Evolutionary conservation across 345 rosid genomes (phyloP).

Genomic region (Trapa bicornis): DNA sequence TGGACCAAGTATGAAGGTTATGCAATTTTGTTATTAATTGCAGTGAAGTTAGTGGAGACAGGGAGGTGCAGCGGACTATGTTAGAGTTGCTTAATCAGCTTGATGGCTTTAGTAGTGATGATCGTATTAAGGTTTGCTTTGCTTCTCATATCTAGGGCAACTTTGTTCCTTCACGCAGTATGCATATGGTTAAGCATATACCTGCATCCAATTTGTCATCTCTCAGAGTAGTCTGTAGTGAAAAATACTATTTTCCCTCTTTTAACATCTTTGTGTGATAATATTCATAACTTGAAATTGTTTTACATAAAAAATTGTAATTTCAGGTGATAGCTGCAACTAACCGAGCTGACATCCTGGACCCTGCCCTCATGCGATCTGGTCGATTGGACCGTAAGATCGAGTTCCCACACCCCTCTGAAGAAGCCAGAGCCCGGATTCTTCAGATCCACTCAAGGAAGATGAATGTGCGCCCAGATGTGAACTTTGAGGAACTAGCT

Average conservation of each 20-base stretch:
- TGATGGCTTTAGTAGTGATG: conserved; percentile 98
- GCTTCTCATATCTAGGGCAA: background rate
- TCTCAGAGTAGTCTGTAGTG: no score
- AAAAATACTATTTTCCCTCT: no score
- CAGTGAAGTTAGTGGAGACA: conserved; percentile 99
- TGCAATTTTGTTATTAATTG: conserved; percentile 2
- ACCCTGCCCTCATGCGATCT: conserved; percentile 99
- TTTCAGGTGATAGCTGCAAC: conserved; percentile 88
- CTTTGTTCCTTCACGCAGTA: no score
- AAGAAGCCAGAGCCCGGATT: conserved; percentile 98
- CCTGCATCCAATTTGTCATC: no score
- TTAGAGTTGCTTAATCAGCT: conserved; percentile 95
- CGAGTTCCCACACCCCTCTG: conserved; percentile 94
- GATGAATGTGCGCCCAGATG: conserved; percentile 95
- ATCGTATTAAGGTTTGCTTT: conserved; percentile 66
- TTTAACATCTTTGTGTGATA: no score
- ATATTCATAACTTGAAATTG: no score
- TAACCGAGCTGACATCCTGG: conserved; percentile 95
- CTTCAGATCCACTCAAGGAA: conserved; percentile 51
- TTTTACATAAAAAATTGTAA: no score
- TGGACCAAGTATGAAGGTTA: background rate
- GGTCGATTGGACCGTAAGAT: conserved; percentile 97
- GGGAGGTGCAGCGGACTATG: conserved; percentile 99
- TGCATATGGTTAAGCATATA: no score
- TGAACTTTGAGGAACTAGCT: conserved; percentile 97